Evolutionary conservation across 2,329 filamentous ascomycete species (phyloP), one percentile per base, ranked within the genome.

Genomic region (Fusarium pininemorale): DNA sequence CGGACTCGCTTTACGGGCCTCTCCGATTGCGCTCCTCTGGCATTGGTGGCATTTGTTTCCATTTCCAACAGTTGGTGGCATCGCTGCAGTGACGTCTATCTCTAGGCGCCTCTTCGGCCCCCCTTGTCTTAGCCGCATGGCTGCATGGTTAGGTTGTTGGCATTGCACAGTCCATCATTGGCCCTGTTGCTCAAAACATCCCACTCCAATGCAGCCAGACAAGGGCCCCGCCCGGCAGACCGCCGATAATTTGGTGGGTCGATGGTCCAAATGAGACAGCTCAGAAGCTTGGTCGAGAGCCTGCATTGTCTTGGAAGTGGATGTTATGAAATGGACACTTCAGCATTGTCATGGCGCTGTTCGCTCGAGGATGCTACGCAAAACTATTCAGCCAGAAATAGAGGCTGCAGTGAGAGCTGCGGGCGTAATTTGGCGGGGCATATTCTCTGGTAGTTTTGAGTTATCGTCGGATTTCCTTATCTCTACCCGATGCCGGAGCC

Each of bases 101-200:
- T 53, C 67, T 56, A 53, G 67, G 66, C 64, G 74, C 48, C 45
- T 70, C 60, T 72, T 66, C 41, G 58, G 58, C 69, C 66, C 30
- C 73, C 71, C 63, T 63, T 75, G 73, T 77, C 74, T 75, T 78
- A 78, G 76, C 75, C 70, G 75, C 76, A 75, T 72, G 56, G 57
- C 39, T 70, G 65, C 64, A 67, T 67, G 45, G 62, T 37, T 60
- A 32, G 73, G 45, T 63, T 50, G 58, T 78, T 78, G 70, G 53
- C 69, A 77, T 78, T 77, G 69, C 66, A 54, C 57, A 55, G 39
- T 42, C 63, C 65, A 70, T 77, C 66, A 78, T 78, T 78, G 76
- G 76, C 66, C 54, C 60, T 60, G 50, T 44, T 51, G 57, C 58
- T 60, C 53, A 38, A 59, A 59, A 67, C 48, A 74, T 77, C 75